phyloP scores from a whole-genome alignment of 1,139 yeast species.

The Ogataea hybrid region DNA sequence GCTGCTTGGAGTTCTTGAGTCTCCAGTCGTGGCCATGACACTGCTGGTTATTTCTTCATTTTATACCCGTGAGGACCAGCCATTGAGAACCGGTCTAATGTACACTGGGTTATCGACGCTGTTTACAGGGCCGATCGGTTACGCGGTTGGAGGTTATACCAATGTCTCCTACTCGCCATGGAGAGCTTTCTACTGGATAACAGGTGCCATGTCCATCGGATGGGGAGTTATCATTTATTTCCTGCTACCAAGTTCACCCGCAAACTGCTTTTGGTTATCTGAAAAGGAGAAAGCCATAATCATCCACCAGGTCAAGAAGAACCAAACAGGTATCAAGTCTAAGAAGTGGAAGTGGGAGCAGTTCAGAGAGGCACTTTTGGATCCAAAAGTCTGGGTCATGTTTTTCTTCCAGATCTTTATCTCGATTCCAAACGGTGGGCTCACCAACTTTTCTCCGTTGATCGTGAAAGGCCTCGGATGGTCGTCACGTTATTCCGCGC shows the following conservation, averaged over 20 bases:
- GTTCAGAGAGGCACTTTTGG: conserved; percentile 37
- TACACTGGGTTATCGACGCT: conserved; percentile 25
- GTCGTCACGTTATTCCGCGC: conserved; percentile 18
- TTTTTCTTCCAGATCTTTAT: conserved; percentile 35
- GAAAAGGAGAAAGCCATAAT: conserved; percentile 43
- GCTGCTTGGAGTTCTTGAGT: conserved; percentile 42
- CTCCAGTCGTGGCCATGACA: conserved; percentile 45
- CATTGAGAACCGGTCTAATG: conserved; percentile 22
- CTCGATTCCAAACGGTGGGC: conserved; percentile 41
- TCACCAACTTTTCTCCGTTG: conserved; percentile 26
- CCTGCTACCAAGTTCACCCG: conserved; percentile 52
- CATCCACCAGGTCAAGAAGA: conserved; percentile 20
- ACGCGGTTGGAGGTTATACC: conserved; percentile 26
- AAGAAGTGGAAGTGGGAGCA: conserved; percentile 30
- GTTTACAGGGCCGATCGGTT: conserved; percentile 34
- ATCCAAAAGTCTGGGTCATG: conserved; percentile 39
- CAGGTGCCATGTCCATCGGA: conserved; percentile 28
- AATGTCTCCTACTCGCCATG: conserved; percentile 17
- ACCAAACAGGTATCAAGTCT: conserved; percentile 31
- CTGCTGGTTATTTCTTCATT: conserved; percentile 40
- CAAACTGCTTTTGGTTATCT: conserved; percentile 50
- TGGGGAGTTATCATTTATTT: conserved; percentile 35
- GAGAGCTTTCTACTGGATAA: conserved; percentile 22
- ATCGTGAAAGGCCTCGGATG: conserved; percentile 25
- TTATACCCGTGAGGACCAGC: conserved; percentile 24